A percentile compares a stretch with the other conserved stretches of the same genome.
Conservation (phyloP, 768 basidiomycete species). For the Termitomyces sp. region DNA sequence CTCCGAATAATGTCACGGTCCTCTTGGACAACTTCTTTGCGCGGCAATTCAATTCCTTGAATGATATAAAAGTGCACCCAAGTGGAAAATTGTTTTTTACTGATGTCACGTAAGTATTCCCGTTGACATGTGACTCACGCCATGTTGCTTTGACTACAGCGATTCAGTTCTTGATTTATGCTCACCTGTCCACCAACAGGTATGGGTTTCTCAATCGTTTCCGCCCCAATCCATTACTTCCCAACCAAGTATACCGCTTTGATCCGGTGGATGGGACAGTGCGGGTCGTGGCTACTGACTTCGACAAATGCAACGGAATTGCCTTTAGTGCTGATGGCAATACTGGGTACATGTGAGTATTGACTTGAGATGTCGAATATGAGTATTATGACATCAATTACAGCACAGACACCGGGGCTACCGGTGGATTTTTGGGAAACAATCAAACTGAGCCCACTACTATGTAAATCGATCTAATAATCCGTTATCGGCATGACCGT, state of each 20-base stretch:
- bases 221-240: constrained; percentile 59
- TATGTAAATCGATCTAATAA: constrained; percentile 38
- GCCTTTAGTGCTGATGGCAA: constrained; percentile 64
- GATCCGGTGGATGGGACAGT: constrained; percentile 60
- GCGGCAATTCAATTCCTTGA: constrained; percentile 77
- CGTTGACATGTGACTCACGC: not conserved
- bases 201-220: constrained; percentile 64
- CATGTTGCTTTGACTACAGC: not conserved
- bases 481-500: not conserved
- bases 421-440: constrained; percentile 36
- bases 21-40: constrained; percentile 78
- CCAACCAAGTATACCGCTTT: constrained; percentile 75
- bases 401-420: constrained; percentile 49
- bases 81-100: constrained; percentile 73
- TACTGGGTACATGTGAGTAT: constrained; percentile 53
- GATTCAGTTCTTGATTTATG: not conserved
- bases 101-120: constrained; percentile 48
- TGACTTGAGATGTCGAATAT: not conserved
- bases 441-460: constrained; percentile 61
- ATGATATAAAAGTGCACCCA: constrained; percentile 74
- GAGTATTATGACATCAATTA: not conserved
- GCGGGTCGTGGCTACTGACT: constrained; percentile 72
- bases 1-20: constrained; percentile 63
- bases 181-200: constrained; percentile 23
- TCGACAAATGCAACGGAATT: constrained; percentile 68